Conservation (phyloP, 371 early-diverging fungal species). For the Dentiscutata heterogama region DNA sequence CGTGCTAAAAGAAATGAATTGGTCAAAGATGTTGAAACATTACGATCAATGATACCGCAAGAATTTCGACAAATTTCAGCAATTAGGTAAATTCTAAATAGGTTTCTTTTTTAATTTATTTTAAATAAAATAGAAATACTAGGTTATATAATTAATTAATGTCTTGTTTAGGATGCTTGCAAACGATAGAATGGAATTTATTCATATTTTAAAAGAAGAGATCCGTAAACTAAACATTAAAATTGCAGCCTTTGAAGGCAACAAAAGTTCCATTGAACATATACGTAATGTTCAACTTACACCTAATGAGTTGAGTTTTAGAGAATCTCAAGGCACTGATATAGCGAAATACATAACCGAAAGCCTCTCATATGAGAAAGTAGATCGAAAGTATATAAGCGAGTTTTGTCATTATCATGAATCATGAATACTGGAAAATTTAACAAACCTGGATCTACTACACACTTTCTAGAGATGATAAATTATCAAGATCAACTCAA, state of each 20-base stretch:
- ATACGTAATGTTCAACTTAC: conserved; percentile 59
- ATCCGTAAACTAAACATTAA: conserved; percentile 67
- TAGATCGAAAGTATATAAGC: background rate
- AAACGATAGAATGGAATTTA: conserved; percentile 20
- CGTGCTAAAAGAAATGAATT: conserved; percentile 84
- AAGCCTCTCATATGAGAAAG: background rate
- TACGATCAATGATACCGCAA: conserved; percentile 57
- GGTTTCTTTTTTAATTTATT: background rate
- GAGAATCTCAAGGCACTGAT: background rate
- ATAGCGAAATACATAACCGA: background rate
- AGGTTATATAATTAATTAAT: background rate
- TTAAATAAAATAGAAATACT: background rate
- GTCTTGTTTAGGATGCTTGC: background rate
- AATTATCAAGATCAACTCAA: background rate
- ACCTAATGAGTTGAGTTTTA: conserved; percentile 53
- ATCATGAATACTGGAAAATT: background rate
- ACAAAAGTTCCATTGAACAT: conserved; percentile 69
- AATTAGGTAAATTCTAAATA: background rate
- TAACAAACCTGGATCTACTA: background rate
- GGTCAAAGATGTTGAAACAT: conserved; percentile 75
- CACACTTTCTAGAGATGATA: too few species aligned
- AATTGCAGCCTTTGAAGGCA: conserved; percentile 71
- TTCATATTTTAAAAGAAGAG: conserved; percentile 38
- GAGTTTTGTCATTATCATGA: background rate
- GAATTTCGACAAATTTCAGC: conserved; percentile 33